Evolutionary conservation across 2,329 filamentous ascomycete genomes (phyloP), one percentile per base, ranked within the genome.

Genomic region (Sarocladiaceae sp.): DNA sequence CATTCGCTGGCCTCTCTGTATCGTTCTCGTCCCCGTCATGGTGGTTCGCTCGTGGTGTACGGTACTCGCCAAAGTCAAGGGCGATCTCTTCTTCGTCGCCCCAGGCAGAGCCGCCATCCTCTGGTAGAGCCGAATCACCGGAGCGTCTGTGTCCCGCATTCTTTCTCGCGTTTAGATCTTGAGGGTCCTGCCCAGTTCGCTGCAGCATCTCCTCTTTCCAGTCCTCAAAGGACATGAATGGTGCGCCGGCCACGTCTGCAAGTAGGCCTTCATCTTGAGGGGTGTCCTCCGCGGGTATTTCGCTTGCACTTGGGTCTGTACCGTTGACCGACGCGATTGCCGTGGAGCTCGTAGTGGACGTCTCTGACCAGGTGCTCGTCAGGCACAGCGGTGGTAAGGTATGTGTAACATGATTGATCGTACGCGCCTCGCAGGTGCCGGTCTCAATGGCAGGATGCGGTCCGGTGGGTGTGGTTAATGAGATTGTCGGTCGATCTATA

Each of bases 211-310:
- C 85, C 57, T 85, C 88, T 67, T 95, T 97, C 93, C 93, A 98
- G 56, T 97, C 91, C 60, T 97, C 93, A 55, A 98, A 98, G 0
- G 93, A 96, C 55, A 97, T 80, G 61, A 97, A 97, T 6, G 89
- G 51, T 5, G 57, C 56, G 10, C 54, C 50, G 12, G 55, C 52
- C 16, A 56, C 54, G 19, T 58, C 57, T 21, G 29, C 48, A 13
- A 24, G 24, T 6, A 24, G 16, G 7, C 5, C 31, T 21, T 27
- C 29, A 16, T 53, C 47, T 19, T 45, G 34, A 16, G 20, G 18
- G 21, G 43, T 21, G 19, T 48, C 45, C 10, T 34, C 13, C 13
- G 47, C 15, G 48, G 29, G 13, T 44, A 34, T 18, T 45, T 39
- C 26, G 34, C 24, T 12, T 48, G 48, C 21, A 3, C 33, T 6